These are phyloP conservation scores for Ceratopteris richardii DNA, from an alignment of 75 land plant genomes.

Conservation along the genomic window DNA sequence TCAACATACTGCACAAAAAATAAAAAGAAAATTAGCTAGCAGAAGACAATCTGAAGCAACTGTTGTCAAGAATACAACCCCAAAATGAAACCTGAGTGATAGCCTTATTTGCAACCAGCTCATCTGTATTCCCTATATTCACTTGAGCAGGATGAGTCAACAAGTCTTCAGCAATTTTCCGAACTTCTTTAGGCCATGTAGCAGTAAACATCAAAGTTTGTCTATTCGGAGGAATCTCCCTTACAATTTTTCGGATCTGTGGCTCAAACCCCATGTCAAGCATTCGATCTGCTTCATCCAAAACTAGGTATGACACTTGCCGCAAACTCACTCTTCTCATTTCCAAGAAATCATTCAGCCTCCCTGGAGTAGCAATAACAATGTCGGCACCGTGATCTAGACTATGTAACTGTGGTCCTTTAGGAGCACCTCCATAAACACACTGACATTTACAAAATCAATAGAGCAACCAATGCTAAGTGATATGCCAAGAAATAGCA, in stretches of 20 bases:
- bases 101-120: constrained; percentile 87
- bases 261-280: constrained; percentile 99
- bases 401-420: constrained; percentile 68
- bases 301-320: constrained; percentile 81
- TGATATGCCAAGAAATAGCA: neutral
- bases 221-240: constrained; percentile 71
- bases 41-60: too few species aligned
- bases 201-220: constrained; percentile 98
- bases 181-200: constrained; percentile 97
- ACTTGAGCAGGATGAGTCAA: constrained; percentile 87
- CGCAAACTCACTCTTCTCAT: constrained; percentile 64
- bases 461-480: too few species aligned
- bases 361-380: constrained; percentile 95
- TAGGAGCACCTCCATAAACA: constrained; percentile 95
- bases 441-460: constrained; percentile 41
- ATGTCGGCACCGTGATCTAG: constrained; percentile 84
- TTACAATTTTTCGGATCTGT: constrained; percentile 86
- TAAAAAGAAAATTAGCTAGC: neutral
- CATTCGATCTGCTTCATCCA: constrained; percentile 99
- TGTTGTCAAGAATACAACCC: too few species aligned
- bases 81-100: constrained; percentile 74
- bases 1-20: constrained; percentile 66
- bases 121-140: constrained; percentile 90
- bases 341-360: constrained; percentile 88
- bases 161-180: constrained; percentile 85